Conservation (phyloP, 441 rosid genomes). For the Syzygium syzygioides region DNA sequence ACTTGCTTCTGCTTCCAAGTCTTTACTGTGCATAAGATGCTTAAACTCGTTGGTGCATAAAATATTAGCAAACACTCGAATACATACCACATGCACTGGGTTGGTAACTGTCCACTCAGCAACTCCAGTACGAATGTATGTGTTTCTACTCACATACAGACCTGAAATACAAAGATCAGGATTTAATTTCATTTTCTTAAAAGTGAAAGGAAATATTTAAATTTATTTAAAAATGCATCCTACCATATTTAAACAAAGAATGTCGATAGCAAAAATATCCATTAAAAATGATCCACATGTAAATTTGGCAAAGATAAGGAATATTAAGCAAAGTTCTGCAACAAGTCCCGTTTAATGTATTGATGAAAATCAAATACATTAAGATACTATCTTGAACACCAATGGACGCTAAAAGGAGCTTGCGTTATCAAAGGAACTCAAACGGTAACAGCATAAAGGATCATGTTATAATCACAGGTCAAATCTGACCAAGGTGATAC, state of each 20-base stretch:
- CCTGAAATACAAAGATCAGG: slow-evolving; percentile 38
- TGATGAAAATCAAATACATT: background rate
- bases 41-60: background rate
- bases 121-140: slow-evolving; percentile 83
- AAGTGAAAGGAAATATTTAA: background rate
- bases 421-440: background rate
- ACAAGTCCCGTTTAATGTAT: background rate
- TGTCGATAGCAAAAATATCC: background rate
- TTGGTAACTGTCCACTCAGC: slow-evolving; percentile 88
- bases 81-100: slow-evolving; percentile 86
- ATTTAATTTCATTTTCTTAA: background rate
- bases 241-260: background rate
- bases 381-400: background rate
- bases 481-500: background rate
- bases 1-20: background rate
- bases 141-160: slow-evolving; percentile 89
- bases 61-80: background rate
- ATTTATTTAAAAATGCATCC: background rate
- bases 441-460: background rate
- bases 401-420: background rate
- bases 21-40: background rate
- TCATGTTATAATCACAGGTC: background rate
- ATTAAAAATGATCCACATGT: background rate
- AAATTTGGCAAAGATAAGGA: background rate
- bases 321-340: background rate